Percentiles rank a stretch among this genome's conserved stretches.
These are phyloP conservation scores for Phylloporus sp. DNA, from an alignment of 768 basidiomycete genomes.

Conservation along the genomic window DNA sequence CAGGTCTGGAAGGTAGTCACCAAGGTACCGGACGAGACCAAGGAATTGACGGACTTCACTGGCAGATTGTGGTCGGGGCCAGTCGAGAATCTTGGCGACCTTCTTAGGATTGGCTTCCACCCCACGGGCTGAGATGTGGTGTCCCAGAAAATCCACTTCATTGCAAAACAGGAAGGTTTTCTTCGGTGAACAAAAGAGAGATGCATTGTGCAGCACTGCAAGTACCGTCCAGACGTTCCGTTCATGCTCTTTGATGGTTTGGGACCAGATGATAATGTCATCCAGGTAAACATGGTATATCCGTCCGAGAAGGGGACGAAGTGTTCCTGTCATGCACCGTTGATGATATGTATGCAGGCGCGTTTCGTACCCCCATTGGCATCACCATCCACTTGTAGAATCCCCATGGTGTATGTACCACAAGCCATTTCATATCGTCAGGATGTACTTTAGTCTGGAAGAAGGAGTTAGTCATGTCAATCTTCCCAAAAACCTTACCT, in stretches of 20 bases:
- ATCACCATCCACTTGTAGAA: constrained; percentile 33
- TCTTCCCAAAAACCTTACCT: neutral
- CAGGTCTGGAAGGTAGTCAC: neutral
- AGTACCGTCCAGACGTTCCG: neutral
- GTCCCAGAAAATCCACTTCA: neutral
- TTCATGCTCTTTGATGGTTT: neutral
- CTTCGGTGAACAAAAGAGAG: neutral
- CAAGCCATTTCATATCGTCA: constrained; percentile 32
- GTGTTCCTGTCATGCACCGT: neutral
- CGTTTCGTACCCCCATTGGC: neutral
- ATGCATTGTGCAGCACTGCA: neutral
- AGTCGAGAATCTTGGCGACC: neutral
- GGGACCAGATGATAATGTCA: neutral
- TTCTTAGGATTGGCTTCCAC: neutral
- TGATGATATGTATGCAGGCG: neutral
- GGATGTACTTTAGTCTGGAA: constrained; percentile 35
- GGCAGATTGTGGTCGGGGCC: neutral
- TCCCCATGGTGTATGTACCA: constrained; percentile 37
- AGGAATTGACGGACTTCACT: neutral
- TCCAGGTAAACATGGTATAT: neutral
- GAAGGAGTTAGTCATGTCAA: constrained; percentile 40
- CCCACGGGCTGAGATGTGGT: neutral
- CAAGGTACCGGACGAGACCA: neutral
- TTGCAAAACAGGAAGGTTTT: neutral
- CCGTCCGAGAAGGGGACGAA: neutral